Base-by-base conservation (phyloP, 371 early-diverging fungal species). In the Choanephora cucurbitarum region DNA sequence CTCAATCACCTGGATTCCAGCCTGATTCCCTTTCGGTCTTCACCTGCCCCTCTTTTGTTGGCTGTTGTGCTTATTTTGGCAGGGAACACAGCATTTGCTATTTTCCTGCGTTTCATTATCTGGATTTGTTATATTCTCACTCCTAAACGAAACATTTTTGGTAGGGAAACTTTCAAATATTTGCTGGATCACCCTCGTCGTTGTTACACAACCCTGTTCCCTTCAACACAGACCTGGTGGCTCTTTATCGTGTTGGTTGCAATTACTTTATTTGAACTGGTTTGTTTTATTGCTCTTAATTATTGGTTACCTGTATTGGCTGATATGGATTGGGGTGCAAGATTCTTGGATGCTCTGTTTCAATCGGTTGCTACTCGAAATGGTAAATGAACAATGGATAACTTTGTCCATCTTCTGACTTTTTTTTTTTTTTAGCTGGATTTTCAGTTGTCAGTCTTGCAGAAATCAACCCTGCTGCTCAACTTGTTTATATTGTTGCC, bases 291-390 rank as follows among this genome's bases (percentile, higher is more conserved):
- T 5, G 62, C 69, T 6, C 62, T 79, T n/a, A 69, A 79, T 47
- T 75, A 69, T 44, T 73, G 74, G 76, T 40, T 75, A 2, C 76
- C 79, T 17, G 74, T 75, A 2, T 40, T 75, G 10, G 50, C 46
- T 5, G 70, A 55, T 5, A 56, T 79, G 3, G 55, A 69, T 11
- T 73, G 79, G 76, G 74, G 66, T 0, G 75, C 75, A 9, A 66
- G 79, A 18, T 51, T 79, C 15, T 34, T 79, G 17, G 79, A 75
- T 49, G 79, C 75, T 18, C 28, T 79, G 7, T 79, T 79, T 58
- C 79, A 79, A 52, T 73, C 79, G 4, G 63, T 79, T 0, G 69
- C 79, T 15, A 79, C 76, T 15, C 55, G 79, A 44, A 79, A 73
- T 51, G 77, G 77, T 75, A 67, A 60, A 43, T 34, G 24, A 43